phyloP scores from a whole-genome alignment of 495 filamentous ascomycete genomes.

The Cercophora newfieldiana region DNA sequence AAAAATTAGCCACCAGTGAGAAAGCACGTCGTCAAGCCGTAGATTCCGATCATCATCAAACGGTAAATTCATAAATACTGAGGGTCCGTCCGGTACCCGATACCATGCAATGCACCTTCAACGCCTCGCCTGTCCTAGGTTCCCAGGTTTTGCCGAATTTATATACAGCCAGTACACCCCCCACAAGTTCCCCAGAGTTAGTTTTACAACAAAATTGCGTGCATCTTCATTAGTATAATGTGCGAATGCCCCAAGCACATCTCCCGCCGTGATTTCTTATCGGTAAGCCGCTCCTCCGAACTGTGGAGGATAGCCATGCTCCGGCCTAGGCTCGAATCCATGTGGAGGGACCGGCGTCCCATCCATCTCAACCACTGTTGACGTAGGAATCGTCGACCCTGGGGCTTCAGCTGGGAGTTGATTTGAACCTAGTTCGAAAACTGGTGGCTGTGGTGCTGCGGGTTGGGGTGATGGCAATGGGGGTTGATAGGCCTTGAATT shows the following conservation, averaged over 20 bases:
- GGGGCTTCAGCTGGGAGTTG: constrained; percentile 5
- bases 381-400: constrained; percentile 2
- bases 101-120: background rate
- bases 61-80: background rate
- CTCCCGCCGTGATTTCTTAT: background rate
- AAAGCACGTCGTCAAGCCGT: background rate
- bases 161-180: background rate
- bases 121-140: background rate
- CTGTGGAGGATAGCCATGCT: background rate
- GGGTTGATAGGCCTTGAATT: background rate
- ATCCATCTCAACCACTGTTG: constrained; percentile 14
- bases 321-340: background rate
- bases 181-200: background rate
- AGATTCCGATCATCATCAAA: background rate
- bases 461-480: background rate
- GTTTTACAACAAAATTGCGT: background rate
- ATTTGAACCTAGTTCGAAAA: constrained; percentile 18
- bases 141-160: background rate
- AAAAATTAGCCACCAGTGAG: background rate
- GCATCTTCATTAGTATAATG: background rate
- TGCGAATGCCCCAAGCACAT: background rate
- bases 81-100: background rate
- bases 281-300: background rate
- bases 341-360: constrained; percentile 8
- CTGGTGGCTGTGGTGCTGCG: background rate